Evolutionary conservation across 1,284 basidiomycete genomes (phyloP), one percentile per base, ranked within the genome.

Genomic region (Baeospora myosura): DNA sequence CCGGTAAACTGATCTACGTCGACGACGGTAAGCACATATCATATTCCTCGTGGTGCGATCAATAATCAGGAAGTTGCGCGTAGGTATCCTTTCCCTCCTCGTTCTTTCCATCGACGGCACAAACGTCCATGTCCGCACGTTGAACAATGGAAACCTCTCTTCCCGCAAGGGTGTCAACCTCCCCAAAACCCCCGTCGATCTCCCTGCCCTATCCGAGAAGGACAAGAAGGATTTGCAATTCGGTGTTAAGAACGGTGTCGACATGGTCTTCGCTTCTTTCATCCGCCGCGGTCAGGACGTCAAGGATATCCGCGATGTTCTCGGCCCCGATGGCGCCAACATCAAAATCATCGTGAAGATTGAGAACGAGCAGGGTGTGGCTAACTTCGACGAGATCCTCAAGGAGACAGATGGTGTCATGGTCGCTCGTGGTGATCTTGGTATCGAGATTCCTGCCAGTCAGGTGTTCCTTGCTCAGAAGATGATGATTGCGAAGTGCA

Each of bases 401-500:
- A 81, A 74, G 54, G 94, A 88, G 65, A 79, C 87, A 24, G 93
- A 98, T 60, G 93, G 93, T 71, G 93, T 98, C 58, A 97, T 97
- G 94, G 93, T 98, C 47, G 94, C 94, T 50, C 90, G 94, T 71
- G 93, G 94, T 66, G 94, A 97, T 63, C 76, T 98, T 42, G 94
- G 94, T 67, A 97, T 97, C 56, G 94, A 97, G 69, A 98, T 97
- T 54, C 96, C 96, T 20, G 93, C 94, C 34, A 89, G 85, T 57
- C 94, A 97, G 61, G 94, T 98, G 38, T 97, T 98, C 75, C 74
- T 96, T 59, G 94, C 94, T 17, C 94, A 98, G 65, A 98, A 98
- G 73, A 97, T 97, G 94, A 98, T 98, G 92, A 98, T 97, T 55
- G 81, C 93, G 50, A 97, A 97, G 72, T 96, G 92, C 72, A 96